Base-by-base conservation (phyloP, 371 early-diverging fungal genomes). In the Mortierella sp. region DNA sequence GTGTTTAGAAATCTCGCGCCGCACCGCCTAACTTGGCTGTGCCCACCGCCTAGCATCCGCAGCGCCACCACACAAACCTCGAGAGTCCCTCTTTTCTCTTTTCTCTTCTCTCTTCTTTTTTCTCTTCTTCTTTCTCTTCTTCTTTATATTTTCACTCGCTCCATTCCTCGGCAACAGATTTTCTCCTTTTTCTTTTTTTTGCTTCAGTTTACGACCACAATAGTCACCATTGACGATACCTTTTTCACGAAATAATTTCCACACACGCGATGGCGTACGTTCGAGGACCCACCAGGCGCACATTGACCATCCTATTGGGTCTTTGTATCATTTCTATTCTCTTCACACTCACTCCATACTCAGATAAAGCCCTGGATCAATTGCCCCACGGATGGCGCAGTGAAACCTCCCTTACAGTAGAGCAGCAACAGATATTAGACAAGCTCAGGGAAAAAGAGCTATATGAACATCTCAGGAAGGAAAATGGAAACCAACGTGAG, bases 311-410 rank as follows among this genome's bases (percentile, higher is more conserved):
- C 49, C 26, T 79, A 45, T 22, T 70, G 1, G 74, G 70, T 7
- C 60, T 73, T 40, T 79, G 69, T 35, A 29, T 79, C 56, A 37
- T 73, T 2, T 69, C 35, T 47, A 13, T 67, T 37, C 43, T 79
- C 31, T 73, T 70, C 45, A 34, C 56, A 6, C 37, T 68, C 22
- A 73, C 74, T 15, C 70, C 79, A 12, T 64, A 64, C 60, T 56
- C 79, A n/a, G 61, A 69, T 35, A 63, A 56, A 0, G 56, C 61
- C 3, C 12, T 68, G 26, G 43, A 59, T 19, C 72, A 64, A 3
- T 31, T 61, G 19, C 64, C 64, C 31, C 9, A 57, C 9, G 32
- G 23, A 32, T 74, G 68, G 68, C 61, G 51, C 28, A 26, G 37
- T 43, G 1, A 58, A 40, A 68, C 15, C 26, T 32, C 9, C 19